phyloP scores from a whole-genome alignment of 106 monocot genomes.

The Phalaenopsis aphrodite region DNA sequence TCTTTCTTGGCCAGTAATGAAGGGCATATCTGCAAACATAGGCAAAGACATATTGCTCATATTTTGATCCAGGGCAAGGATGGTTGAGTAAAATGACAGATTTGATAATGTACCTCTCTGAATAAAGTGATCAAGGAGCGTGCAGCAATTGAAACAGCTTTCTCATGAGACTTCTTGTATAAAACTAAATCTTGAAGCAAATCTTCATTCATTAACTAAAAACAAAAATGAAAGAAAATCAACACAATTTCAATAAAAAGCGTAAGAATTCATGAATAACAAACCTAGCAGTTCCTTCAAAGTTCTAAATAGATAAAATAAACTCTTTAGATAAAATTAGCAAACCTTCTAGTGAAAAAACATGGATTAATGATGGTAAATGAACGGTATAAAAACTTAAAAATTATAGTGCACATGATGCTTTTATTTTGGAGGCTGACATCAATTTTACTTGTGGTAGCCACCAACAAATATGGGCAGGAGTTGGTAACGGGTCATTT shows the following conservation, averaged over 20 bases:
- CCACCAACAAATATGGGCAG: neutral
- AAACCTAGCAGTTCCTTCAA: neutral
- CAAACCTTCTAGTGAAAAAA: neutral
- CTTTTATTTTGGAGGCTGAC: neutral
- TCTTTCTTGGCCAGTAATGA: slow-evolving; percentile 89
- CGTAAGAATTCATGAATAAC: neutral
- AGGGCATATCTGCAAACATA: slow-evolving; percentile 71
- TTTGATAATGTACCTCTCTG: slow-evolving; percentile 53
- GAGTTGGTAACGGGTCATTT: too few relatives aligned
- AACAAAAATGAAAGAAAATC: neutral
- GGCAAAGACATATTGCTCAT: neutral
- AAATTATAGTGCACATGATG: neutral
- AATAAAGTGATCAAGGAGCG: slow-evolving; percentile 87
- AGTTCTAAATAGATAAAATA: neutral
- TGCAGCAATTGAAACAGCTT: slow-evolving; percentile 88
- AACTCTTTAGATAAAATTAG: neutral
- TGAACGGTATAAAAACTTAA: neutral
- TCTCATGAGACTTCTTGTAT: slow-evolving; percentile 96
- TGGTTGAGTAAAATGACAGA: neutral
- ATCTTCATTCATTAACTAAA: slow-evolving; percentile 95
- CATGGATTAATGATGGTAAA: neutral
- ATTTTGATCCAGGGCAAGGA: neutral
- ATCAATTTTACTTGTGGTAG: neutral
- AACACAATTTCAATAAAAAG: neutral
- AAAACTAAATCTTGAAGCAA: slow-evolving; percentile 93